A percentile compares a stretch with the other conserved stretches of the same genome.
Conservation (phyloP, 768 basidiomycete species). For the Lyophyllum shimeji region DNA sequence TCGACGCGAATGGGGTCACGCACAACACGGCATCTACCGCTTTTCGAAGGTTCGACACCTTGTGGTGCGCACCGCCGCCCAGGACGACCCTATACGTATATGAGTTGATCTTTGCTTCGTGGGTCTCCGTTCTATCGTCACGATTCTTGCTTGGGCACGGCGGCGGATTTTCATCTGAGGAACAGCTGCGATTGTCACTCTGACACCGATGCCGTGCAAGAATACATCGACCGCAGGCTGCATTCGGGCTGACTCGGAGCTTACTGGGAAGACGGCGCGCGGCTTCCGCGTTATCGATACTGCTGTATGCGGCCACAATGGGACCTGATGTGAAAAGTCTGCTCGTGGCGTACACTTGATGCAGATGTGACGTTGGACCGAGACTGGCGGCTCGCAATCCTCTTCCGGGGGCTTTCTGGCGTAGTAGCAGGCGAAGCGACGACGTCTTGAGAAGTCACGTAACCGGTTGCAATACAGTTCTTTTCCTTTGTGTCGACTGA, state of each 20-base stretch:
- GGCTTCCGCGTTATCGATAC: neutral
- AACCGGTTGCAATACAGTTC: conserved; percentile 1
- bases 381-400: neutral
- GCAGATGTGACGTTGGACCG: conserved; percentile 9
- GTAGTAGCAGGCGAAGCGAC: neutral
- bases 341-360: conserved; percentile 7
- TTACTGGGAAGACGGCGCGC: neutral
- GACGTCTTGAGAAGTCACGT: conserved; percentile 3
- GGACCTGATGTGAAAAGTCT: conserved; percentile 1
- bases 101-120: neutral
- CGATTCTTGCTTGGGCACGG: neutral
- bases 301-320: conserved; percentile 1
- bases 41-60: conserved; percentile 6
- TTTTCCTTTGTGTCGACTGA: neutral
- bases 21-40: conserved; percentile 10
- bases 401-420: conserved; percentile 7
- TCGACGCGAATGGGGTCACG: neutral
- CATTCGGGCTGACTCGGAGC: neutral
- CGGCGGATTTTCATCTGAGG: conserved; percentile 3
- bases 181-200: neutral
- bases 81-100: conserved; percentile 5
- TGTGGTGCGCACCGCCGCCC: conserved; percentile 8
- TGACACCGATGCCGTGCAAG: neutral
- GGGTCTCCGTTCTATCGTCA: conserved; percentile 2
- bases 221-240: neutral